A percentile compares a stretch with the other conserved stretches of the same genome.
phyloP scores from a whole-genome alignment of 2,329 filamentous ascomycete genomes.

The Aurifilum marmelostoma region DNA sequence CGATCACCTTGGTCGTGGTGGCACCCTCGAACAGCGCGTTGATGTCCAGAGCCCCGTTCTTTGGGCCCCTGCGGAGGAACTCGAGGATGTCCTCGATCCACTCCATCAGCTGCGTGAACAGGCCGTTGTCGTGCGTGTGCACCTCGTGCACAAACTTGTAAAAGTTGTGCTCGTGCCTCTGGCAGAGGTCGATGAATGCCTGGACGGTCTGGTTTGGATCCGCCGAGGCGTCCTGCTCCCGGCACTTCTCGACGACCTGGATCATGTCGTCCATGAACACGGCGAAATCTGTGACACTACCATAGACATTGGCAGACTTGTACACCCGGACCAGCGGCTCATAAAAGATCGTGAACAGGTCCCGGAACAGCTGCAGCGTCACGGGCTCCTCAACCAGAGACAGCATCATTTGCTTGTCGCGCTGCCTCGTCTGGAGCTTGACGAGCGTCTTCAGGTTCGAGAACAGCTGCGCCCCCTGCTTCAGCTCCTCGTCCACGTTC shows the following conservation, averaged over 20 bases:
- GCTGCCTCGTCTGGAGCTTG: conserved; percentile 86
- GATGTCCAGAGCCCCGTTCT: conserved; percentile 86
- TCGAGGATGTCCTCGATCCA: conserved; percentile 97
- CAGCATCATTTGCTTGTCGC: conserved; percentile 98
- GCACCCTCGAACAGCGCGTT: conserved; percentile 89
- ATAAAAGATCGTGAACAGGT: conserved; percentile 98
- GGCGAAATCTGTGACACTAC: conserved; percentile 94
- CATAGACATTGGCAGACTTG: conserved; percentile 98
- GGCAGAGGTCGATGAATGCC: conserved; percentile 95
- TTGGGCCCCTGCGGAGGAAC: conserved; percentile 85
- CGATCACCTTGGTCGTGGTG: conserved; percentile 66
- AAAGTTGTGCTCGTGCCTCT: conserved; percentile 92
- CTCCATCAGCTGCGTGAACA: conserved; percentile 94
- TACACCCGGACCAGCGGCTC: conserved; percentile 96
- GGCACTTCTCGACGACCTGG: conserved; percentile 67
- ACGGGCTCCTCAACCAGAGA: conserved; percentile 93
- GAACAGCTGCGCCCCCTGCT: conserved; percentile 87
- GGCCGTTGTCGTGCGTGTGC: conserved; percentile 92
- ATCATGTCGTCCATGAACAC: conserved; percentile 93
- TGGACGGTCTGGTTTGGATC: conserved; percentile 99
- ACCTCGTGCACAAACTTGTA: conserved; percentile 99
- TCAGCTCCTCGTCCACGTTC: conserved; percentile 85
- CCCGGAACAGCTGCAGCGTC: conserved; percentile 93
- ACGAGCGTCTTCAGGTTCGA: conserved; percentile 93
- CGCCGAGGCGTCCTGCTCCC: conserved; percentile 80